Evolutionary conservation across 495 filamentous ascomycete genomes (phyloP).

Genomic region (Talaromyces liani): DNA sequence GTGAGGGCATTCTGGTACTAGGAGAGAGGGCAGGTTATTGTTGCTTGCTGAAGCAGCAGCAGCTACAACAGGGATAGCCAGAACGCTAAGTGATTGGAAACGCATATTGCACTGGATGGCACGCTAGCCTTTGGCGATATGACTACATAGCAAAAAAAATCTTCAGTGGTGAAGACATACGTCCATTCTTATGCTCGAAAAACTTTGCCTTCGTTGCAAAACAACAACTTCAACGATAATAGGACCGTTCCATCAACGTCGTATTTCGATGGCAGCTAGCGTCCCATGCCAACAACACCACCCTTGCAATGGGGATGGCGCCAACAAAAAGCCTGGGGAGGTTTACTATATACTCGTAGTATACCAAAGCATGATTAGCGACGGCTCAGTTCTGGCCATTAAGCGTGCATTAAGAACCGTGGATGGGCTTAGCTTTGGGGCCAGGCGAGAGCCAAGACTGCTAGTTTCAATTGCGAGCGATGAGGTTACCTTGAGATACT

Average conservation of each 20-base stretch:
- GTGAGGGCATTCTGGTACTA: conserved; percentile 2
- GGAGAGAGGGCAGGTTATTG: neutral
- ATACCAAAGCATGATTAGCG: neutral
- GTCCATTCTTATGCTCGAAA: neutral
- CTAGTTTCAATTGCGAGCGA: neutral
- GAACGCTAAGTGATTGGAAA: neutral
- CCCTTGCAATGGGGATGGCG: neutral
- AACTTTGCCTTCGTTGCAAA: neutral
- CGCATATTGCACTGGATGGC: neutral
- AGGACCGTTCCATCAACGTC: neutral
- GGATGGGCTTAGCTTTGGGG: neutral
- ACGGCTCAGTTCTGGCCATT: neutral
- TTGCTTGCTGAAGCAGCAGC: neutral
- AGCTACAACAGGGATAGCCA: neutral
- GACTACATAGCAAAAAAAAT: neutral
- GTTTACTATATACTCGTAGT: too few species aligned
- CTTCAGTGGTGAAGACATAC: neutral
- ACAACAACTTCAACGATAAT: neutral
- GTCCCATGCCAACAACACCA: neutral
- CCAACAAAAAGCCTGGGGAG: neutral
- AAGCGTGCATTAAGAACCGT: neutral
- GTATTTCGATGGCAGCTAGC: neutral
- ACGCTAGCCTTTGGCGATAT: neutral
- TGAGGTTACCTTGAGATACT: neutral
- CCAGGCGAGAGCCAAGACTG: neutral